Base-by-base conservation (phyloP, 176 grass and related monocot genomes). In the Pontederia paniculata region DNA sequence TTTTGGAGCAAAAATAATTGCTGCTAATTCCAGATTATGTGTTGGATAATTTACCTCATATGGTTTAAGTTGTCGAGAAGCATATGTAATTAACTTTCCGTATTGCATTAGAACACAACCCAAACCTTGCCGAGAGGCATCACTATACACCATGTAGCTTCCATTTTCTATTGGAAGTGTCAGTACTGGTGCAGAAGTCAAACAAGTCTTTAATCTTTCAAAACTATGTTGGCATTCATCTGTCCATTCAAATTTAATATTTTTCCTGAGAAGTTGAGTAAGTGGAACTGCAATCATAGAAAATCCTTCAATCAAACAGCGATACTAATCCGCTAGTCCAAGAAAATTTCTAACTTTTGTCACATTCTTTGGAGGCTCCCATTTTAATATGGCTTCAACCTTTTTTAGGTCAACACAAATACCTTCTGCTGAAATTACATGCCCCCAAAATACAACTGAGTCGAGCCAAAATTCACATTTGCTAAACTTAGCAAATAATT, bases 281-380 rank as follows among this genome's bases (percentile, higher is more conserved):
- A 70, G 9, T 1, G 67, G 67, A 6, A 16, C 57, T 16, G 16
- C 16, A 58, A 2, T 20, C 31, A 7, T 17, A 15, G 1, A 57
- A 10, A 48, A 70, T 57, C 13, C 21, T 70, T 21, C 66, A 55
- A 0, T 70, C 56, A 42, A 55, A 70, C 12, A 23, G 21, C 0
- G 57, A 1, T 0, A 31, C 2, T 31, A 31, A 2, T 5, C 25
- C 5, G 5, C 25, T 31, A 31, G 25, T 1, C 67, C 51, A 0
- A 70, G 5, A 21, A 70, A 70, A 0, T 15, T 55, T 41, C 31
- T 31, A 3, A 70, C 42, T 15, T 60, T 0, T 1, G 11, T 45
- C 1, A 71, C 13, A 7, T 12, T 25, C 0, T 17, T 59, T 1
- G 68, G 53, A 0, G 0, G 0, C n/a, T 14, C 19, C 28, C 53